Evolutionary conservation across 2,329 filamentous ascomycete species (phyloP).

Genomic region (Fusarium nodosum): DNA sequence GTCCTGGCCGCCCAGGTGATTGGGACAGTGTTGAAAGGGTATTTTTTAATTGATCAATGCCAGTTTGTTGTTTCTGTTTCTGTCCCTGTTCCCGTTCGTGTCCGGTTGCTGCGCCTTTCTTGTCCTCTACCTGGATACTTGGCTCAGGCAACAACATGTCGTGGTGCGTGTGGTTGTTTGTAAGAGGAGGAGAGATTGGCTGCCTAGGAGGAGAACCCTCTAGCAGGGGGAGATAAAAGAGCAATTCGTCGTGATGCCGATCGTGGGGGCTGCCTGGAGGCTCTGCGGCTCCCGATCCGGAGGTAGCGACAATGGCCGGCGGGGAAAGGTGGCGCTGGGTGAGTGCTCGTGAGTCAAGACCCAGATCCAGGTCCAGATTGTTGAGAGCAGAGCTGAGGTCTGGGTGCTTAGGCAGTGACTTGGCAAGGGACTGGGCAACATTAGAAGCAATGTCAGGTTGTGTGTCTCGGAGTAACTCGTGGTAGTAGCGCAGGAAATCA

Average conservation of each 20-base stretch:
- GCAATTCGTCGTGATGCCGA: slow-evolving; percentile 70
- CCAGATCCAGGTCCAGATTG: slow-evolving; percentile 55
- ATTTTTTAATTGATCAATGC: slow-evolving; percentile 32
- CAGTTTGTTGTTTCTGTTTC: slow-evolving; percentile 6
- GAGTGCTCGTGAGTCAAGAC: slow-evolving; percentile 55
- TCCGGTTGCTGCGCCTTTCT: slow-evolving; percentile 46
- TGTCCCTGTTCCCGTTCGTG: slow-evolving; percentile 39
- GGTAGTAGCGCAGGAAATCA: slow-evolving; percentile 69
- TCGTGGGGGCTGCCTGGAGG: slow-evolving; percentile 63
- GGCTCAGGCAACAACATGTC: slow-evolving; percentile 49
- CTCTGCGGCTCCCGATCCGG: slow-evolving; percentile 50
- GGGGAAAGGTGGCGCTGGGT: slow-evolving; percentile 52
- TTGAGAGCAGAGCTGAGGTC: slow-evolving; percentile 57
- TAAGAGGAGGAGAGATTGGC: slow-evolving; percentile 39
- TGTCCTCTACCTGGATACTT: slow-evolving; percentile 44
- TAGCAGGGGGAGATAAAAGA: slow-evolving; percentile 75
- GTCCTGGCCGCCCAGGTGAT: slow-evolving; percentile 52
- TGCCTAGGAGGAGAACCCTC: slow-evolving; percentile 58
- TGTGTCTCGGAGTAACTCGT: slow-evolving; percentile 63
- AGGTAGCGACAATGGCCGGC: slow-evolving; percentile 48
- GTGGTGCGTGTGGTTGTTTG: slow-evolving; percentile 37
- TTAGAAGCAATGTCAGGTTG: slow-evolving; percentile 61
- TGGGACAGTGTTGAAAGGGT: slow-evolving; percentile 36
- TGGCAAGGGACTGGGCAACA: slow-evolving; percentile 63
- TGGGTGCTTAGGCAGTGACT: slow-evolving; percentile 61